Conservation (phyloP, 202 grass and related monocot genomes). For the Panicum virgatum region DNA sequence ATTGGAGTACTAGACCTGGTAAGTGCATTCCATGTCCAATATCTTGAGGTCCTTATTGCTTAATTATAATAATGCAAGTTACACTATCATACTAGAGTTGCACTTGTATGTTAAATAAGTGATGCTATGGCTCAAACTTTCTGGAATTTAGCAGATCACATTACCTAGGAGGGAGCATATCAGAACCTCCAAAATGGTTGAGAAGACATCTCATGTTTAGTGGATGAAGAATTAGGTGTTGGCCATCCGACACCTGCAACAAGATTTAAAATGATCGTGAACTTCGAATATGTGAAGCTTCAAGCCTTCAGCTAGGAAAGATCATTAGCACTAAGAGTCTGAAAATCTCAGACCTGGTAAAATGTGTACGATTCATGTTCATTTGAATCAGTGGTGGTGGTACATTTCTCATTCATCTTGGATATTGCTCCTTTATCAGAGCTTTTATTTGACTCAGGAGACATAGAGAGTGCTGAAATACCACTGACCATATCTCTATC, state of each 20-base stretch:
- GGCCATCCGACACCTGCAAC: constrained; percentile 78
- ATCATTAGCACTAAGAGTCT: constrained; percentile 10
- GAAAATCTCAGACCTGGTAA: constrained; percentile 68
- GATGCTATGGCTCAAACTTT: constrained; percentile 7
- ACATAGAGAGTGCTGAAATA: constrained; percentile 34
- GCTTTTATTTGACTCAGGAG: constrained; percentile 35
- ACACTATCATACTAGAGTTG: not conserved
- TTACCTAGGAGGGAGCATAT: constrained; percentile 91
- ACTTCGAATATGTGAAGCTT: constrained; percentile 22
- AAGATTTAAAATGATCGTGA: constrained; percentile 33
- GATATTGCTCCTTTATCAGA: constrained; percentile 40
- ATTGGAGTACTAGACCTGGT: not conserved
- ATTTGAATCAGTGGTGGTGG: constrained; percentile 31
- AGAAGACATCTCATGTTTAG: constrained; percentile 94
- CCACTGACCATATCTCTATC: constrained; percentile 30
- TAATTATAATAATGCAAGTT: constrained; percentile 13
- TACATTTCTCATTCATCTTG: constrained; percentile 50
- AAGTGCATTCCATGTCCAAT: constrained; percentile 11
- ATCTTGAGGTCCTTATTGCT: not conserved
- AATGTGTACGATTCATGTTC: constrained; percentile 74
- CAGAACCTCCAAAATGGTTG: constrained; percentile 72
- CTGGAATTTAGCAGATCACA: constrained; percentile 10
- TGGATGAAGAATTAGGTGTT: constrained; percentile 93
- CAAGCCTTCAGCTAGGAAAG: not conserved
- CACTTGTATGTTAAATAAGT: constrained; percentile 1